Base-by-base conservation (phyloP, 2,329 filamentous ascomycete genomes). In the Cytospora chrysosperma region DNA sequence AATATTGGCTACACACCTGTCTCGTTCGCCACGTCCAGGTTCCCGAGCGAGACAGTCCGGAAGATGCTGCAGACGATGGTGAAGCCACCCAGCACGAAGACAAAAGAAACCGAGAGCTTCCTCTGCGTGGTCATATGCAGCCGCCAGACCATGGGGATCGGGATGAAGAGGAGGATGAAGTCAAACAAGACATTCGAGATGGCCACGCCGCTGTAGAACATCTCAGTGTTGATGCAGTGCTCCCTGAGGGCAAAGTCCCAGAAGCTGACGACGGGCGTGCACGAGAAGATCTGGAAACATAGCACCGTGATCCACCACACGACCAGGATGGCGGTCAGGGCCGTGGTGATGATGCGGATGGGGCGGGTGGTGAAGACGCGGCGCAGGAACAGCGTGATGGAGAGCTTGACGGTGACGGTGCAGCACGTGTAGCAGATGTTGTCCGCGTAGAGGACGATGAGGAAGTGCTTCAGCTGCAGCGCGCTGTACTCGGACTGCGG, bases 231-330 rank as follows among this genome's bases (percentile, higher is more conserved):
- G 9, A 52, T 52, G 19, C 50, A 52, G 21, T 26, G 28, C 13
- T 52, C 21, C 50, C 19, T 26, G 24, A 17, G 26, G 3, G 13
- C 24, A 28, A 52, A 30, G 2, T 52, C 50, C 50, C 50, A 52
- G 26, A 52, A 52, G 50, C 50, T 52, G 3, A 28, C 26, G 21
- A 52, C 50, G n/a, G 50, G 50, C 24, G 12, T 27, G 26, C 50
- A 52, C 28, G 50, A 52, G 15, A 52, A 30, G 24, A 52, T 52
- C 50, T 52, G 50, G 21, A 52, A 52, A 26, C 13, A n/a, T 12
- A 52, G 50, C 26, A 52, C 50, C 26, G 50, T 52, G 24, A 52
- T 52, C 50, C 50, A 52, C 50, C 50, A 52, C 50, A 52, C 50
- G 21, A 52, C 13, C 8, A 52, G 28, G 12, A 52, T 52, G 27